Conservation (phyloP, 345 rosid genomes). For the Pistacia integerrima region DNA sequence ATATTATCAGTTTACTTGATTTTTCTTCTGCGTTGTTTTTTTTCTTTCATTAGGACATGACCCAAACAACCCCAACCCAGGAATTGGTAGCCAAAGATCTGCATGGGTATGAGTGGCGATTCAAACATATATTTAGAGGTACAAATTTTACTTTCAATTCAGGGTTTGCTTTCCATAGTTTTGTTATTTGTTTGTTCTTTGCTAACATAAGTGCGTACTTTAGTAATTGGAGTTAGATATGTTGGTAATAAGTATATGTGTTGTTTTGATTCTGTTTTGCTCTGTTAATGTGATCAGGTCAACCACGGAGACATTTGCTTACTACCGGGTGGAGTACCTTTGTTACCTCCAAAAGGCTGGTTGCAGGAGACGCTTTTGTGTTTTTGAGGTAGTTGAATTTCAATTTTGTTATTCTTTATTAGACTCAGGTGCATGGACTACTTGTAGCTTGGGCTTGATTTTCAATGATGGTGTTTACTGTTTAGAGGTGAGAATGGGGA, state of each 20-base stretch:
- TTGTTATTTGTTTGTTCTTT: slow-evolving; percentile 1
- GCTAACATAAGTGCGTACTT: neutral
- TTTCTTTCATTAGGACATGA: slow-evolving; percentile 45
- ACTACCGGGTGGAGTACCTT: slow-evolving; percentile 87
- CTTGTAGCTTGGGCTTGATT: slow-evolving; percentile 8
- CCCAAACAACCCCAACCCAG: slow-evolving; percentile 61
- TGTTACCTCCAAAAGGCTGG: slow-evolving; percentile 69
- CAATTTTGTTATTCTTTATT: neutral
- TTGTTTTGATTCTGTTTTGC: neutral
- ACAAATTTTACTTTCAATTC: slow-evolving; percentile 3
- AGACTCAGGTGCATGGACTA: slow-evolving; percentile 10
- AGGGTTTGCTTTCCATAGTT: neutral
- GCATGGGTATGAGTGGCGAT: slow-evolving; percentile 78
- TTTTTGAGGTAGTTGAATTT: slow-evolving; percentile 57
- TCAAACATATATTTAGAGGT: slow-evolving; percentile 85
- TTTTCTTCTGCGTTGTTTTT: neutral
- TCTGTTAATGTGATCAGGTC: slow-evolving; percentile 44
- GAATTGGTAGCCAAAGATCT: slow-evolving; percentile 73
- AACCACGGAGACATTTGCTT: slow-evolving; percentile 78
- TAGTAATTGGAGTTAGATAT: neutral
- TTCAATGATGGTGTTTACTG: slow-evolving; percentile 23
- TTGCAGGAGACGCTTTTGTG: slow-evolving; percentile 76
- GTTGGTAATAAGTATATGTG: neutral
- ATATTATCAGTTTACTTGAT: neutral
- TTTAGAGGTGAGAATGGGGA: slow-evolving; percentile 59